phyloP scores from a whole-genome alignment of 2,329 filamentous ascomycete genomes.

The Lizonia empirigonia region DNA sequence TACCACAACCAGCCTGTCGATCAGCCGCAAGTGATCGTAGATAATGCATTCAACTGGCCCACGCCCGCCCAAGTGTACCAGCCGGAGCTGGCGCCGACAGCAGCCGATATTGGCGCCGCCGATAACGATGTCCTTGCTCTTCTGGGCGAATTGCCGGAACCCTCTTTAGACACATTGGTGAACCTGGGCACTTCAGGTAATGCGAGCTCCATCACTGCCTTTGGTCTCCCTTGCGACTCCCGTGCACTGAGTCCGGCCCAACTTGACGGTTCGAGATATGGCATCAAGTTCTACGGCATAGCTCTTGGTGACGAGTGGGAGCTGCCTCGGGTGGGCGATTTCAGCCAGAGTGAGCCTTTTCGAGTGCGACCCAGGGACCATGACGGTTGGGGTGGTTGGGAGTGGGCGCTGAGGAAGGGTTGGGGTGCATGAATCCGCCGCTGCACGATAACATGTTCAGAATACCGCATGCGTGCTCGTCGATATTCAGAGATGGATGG shows the following conservation, averaged over 20 bases:
- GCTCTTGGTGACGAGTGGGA: constrained; percentile 23
- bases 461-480: no score
- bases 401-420: constrained; percentile 22
- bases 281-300: constrained; percentile 22
- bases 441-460: not conserved
- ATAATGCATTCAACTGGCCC: constrained; percentile 20
- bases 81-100: constrained; percentile 11
- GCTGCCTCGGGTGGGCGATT: not conserved
- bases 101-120: constrained; percentile 15
- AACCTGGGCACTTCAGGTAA: constrained; percentile 2
- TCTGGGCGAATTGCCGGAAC: constrained; percentile 17
- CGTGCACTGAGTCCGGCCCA: constrained; percentile 27
- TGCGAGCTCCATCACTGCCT: not conserved
- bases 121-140: constrained; percentile 21
- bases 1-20: not conserved
- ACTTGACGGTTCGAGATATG: constrained; percentile 23
- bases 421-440: constrained; percentile 1
- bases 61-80: constrained; percentile 25
- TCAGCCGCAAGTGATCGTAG: not conserved
- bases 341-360: constrained; percentile 9
- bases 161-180: constrained; percentile 6
- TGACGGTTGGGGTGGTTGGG: constrained; percentile 30
- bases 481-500: no score
- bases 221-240: constrained; percentile 15
- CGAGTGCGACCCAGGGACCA: constrained; percentile 23